Conservation (phyloP, 495 filamentous ascomycete species). For the Aspergillus cavernicola region DNA sequence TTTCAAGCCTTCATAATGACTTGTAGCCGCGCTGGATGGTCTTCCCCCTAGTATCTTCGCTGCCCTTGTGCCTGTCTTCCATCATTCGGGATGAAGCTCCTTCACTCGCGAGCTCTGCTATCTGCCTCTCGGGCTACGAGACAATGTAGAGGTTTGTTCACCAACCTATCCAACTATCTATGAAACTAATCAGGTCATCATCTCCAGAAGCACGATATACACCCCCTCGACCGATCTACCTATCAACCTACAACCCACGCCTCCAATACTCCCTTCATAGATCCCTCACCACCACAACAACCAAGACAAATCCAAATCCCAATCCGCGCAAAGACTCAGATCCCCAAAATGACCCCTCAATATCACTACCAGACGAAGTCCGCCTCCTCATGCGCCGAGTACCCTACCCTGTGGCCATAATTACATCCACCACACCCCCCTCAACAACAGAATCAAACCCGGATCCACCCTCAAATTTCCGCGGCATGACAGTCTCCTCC, state of each 20-base stretch:
- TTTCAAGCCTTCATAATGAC: slow-evolving; percentile 14
- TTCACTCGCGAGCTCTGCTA: slow-evolving; percentile 25
- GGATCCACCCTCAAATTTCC: slow-evolving; percentile 17
- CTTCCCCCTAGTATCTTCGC: background rate
- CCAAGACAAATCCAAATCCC: too few species aligned
- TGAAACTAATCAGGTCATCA: background rate
- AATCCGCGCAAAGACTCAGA: background rate
- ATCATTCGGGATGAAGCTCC: slow-evolving; percentile 32
- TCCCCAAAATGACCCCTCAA: background rate
- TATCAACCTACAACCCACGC: background rate
- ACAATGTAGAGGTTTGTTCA: slow-evolving; percentile 10
- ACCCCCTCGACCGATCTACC: background rate
- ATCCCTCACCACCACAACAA: slow-evolving; percentile 3
- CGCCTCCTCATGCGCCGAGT: slow-evolving; percentile 66
- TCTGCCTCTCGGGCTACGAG: slow-evolving; percentile 9
- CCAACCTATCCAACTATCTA: background rate
- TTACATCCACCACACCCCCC: slow-evolving; percentile 47
- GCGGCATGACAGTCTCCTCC: slow-evolving; percentile 78
- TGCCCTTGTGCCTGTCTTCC: slow-evolving; percentile 7
- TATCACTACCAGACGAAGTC: slow-evolving; percentile 39
- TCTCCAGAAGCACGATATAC: background rate
- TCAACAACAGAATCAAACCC: slow-evolving; percentile 1
- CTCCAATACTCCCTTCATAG: background rate
- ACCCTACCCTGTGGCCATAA: slow-evolving; percentile 70
- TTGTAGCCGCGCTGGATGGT: slow-evolving; percentile 5